These are phyloP conservation scores for Kluyveromyces wickerhamii DNA, from an alignment of 805 yeast genomes.

Conservation along the genomic window DNA sequence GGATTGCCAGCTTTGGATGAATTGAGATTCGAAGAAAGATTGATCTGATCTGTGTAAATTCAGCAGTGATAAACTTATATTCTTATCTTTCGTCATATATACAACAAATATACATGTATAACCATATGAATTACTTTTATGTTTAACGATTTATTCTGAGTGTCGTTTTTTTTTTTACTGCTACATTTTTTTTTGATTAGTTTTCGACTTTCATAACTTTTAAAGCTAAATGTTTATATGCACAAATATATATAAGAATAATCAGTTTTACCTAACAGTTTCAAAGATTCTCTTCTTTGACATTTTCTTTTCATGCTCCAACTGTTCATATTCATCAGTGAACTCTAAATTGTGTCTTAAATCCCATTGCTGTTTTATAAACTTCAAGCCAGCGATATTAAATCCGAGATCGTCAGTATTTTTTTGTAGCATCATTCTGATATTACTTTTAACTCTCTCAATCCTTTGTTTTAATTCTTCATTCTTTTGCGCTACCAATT, in stretches of 20 bases:
- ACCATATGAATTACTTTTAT: neutral
- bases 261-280: slow-evolving; percentile 34
- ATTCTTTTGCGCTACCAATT: slow-evolving; percentile 64
- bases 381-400: slow-evolving; percentile 76
- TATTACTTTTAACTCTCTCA: slow-evolving; percentile 49
- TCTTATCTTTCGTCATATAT: slow-evolving; percentile 1
- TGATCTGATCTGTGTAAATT: slow-evolving; percentile 9
- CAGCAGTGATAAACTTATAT: neutral
- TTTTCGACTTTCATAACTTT: no score
- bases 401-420: slow-evolving; percentile 63
- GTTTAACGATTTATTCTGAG: neutral
- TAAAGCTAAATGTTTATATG: no score
- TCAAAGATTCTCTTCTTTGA: slow-evolving; percentile 70
- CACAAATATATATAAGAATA: no score
- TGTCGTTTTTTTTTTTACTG: neutral
- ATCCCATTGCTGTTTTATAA: slow-evolving; percentile 70
- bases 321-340: slow-evolving; percentile 57
- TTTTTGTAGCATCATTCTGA: slow-evolving; percentile 47
- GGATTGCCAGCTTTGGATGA: slow-evolving; percentile 89
- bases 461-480: slow-evolving; percentile 56
- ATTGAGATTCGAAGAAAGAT: slow-evolving; percentile 88
- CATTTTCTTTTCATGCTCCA: slow-evolving; percentile 42
- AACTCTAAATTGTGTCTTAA: slow-evolving; percentile 65
- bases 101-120: neutral
- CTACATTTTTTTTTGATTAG: neutral